Evolutionary conservation across 345 rosid species (phyloP).

Genomic region (Leavenworthia alabamica): DNA sequence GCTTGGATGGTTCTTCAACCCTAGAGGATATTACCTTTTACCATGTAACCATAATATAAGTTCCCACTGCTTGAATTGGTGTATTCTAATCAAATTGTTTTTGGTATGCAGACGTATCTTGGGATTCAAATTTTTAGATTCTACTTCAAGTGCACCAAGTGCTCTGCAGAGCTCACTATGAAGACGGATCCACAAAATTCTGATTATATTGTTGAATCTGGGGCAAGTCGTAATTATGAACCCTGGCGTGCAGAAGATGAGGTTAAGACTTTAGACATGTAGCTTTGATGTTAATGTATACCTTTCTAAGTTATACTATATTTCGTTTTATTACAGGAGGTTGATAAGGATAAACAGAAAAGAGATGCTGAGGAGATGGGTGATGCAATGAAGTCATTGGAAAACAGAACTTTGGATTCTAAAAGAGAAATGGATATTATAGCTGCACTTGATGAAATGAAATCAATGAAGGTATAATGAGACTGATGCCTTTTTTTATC

Average conservation of each 20-base stretch:
- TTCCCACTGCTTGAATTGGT: background rate
- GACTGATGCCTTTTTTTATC: background rate
- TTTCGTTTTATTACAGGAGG: slow-evolving; percentile 34
- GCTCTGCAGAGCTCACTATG: slow-evolving; percentile 85
- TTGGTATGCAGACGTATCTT: slow-evolving; percentile 58
- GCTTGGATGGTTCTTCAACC: background rate
- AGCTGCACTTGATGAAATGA: slow-evolving; percentile 93
- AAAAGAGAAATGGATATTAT: slow-evolving; percentile 93
- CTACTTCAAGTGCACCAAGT: slow-evolving; percentile 90
- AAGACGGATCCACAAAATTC: slow-evolving; percentile 96
- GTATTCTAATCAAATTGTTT: background rate
- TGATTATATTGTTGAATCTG: slow-evolving; percentile 82
- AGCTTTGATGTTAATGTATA: background rate
- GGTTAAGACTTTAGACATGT: slow-evolving; percentile 31
- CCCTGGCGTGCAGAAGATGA: slow-evolving; percentile 97
- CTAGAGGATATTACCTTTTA: background rate
- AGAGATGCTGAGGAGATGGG: slow-evolving; percentile 89
- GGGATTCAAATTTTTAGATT: slow-evolving; percentile 89
- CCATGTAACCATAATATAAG: background rate
- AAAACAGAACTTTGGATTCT: slow-evolving; percentile 82
- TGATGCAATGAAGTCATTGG: slow-evolving; percentile 91
- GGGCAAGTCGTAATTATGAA: slow-evolving; percentile 79
- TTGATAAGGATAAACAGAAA: slow-evolving; percentile 47
- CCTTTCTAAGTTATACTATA: background rate
- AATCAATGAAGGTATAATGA: slow-evolving; percentile 69